These are phyloP conservation scores for Conticribra guillardii DNA, from an alignment of 108 stramenopile genomes.

Conservation along the genomic window DNA sequence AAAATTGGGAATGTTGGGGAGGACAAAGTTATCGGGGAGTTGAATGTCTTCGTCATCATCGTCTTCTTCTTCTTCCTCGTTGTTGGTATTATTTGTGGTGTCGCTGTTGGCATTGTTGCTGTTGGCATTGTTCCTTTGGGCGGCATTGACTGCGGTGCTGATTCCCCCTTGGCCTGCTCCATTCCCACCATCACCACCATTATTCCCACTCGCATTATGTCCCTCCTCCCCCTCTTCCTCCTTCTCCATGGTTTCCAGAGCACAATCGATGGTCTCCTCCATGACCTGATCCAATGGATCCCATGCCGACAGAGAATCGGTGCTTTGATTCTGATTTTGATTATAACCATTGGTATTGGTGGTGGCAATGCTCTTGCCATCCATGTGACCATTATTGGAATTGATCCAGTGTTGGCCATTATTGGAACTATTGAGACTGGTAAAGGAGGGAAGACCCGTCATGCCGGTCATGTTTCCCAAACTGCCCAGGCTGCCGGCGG, in stretches of 20 bases:
- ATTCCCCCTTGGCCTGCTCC: not conserved
- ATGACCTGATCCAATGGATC: constrained; percentile 36
- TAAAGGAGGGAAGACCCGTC: too few relatives aligned
- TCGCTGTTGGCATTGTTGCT: not conserved
- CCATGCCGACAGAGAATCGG: too few relatives aligned
- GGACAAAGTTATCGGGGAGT: constrained; percentile 5
- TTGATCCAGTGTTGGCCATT: too few relatives aligned
- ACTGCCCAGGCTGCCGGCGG: too few relatives aligned
- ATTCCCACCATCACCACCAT: constrained; percentile 6
- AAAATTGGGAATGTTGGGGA: constrained; percentile 41
- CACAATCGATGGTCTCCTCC: constrained; percentile 19
- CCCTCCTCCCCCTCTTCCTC: not conserved
- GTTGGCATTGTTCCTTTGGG: not conserved
- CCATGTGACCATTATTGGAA: too few relatives aligned
- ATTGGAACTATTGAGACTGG: too few relatives aligned
- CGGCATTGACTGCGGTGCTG: not conserved
- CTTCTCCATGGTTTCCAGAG: constrained; percentile 10
- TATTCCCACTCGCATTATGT: constrained; percentile 7
- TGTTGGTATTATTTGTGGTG: not conserved
- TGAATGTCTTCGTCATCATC: not conserved
- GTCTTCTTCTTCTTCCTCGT: not conserved
- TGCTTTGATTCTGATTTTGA: too few relatives aligned
- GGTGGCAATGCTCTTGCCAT: too few relatives aligned
- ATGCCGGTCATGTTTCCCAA: too few relatives aligned
- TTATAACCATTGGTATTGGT: too few relatives aligned